Base-by-base conservation (phyloP, 73 alveolate genomes). In the Paraurostyla sp. region DNA sequence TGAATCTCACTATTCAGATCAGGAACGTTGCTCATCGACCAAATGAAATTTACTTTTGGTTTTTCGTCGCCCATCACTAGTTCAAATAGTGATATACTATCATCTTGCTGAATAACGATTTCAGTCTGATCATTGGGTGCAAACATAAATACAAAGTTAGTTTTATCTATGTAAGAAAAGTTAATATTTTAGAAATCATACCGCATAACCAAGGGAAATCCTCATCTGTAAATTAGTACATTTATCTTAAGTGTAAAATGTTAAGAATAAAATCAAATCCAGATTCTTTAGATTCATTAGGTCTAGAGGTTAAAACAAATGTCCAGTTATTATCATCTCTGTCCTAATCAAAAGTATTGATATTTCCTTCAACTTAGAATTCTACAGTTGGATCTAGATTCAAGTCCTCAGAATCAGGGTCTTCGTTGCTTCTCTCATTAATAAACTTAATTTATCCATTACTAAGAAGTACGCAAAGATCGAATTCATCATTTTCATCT, bases 271-370 rank as follows among this genome's bases (percentile, higher is more conserved):
- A 60, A 16, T 16, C 32, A 23, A 9, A 60, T 6, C 78, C 78
- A 23, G 78, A 60, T 60, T 60, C 78, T 30, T 60, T 60, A 7
- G 29, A 38, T 22, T 69, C 84, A 36, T 69, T 69, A 30, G 32
- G 63, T 43, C 22, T 46, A 2, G 6, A n/a, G 20, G 63, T 3
- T 3, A 69, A 35, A 6, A 69, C 38, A 63, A 69, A 69, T 4
- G 84, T 3, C 84, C 84, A 69, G 25, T 69, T 2, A 43, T 69
- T 69, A 30, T 69, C 84, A 43, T 69, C 84, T 69, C 63, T 69
- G 63, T 69, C 84, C 4, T 38, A 33, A 43, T 32, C 41, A n/a
- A 69, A 69, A 7, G 9, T 38, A 6, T 13, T n/a, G 9, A 69
- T 6, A 2, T 33, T 13, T 6, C 84, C 84, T 33, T 11, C 18